Percentiles rank a stretch among this genome's conserved stretches.
phyloP scores from a whole-genome alignment of 1,139 yeast genomes.

The Kodamaea anthophila region DNA sequence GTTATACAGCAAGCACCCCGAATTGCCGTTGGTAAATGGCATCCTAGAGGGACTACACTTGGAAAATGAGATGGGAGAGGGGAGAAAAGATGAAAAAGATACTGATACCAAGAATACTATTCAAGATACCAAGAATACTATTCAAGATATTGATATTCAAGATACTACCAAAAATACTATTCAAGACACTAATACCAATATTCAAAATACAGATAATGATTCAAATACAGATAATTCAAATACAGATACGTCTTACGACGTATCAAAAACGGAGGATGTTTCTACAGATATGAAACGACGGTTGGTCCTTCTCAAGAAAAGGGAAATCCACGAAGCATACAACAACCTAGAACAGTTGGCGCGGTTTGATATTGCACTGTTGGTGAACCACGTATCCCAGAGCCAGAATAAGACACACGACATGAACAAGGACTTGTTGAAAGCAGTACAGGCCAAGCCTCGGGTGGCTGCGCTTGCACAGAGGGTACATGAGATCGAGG shows the following conservation, averaged over 20 bases:
- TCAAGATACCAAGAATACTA: neutral
- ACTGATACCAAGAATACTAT: neutral
- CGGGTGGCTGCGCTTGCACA: constrained; percentile 10
- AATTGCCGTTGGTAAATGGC: constrained; percentile 17
- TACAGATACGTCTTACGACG: neutral
- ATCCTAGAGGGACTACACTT: constrained; percentile 16
- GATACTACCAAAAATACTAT: neutral
- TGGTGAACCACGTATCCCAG: constrained; percentile 17
- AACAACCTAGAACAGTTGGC: constrained; percentile 18
- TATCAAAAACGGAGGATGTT: too few species aligned
- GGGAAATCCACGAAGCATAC: constrained; percentile 17
- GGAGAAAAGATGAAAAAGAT: constrained; percentile 1
- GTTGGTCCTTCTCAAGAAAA: constrained; percentile 17
- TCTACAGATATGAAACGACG: constrained; percentile 7
- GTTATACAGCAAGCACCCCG: constrained; percentile 17
- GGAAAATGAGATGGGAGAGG: constrained; percentile 8
- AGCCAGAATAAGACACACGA: constrained; percentile 16
- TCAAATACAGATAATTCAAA: too few species aligned
- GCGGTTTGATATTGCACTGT: constrained; percentile 15
- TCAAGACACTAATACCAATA: neutral
- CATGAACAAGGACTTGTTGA: constrained; percentile 11
- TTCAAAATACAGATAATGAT: too few species aligned
- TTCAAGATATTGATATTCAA: neutral
- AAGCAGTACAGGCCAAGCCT: constrained; percentile 10
- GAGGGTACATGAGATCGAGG: constrained; percentile 18